Base-by-base conservation (phyloP, 352 stramenopile genomes). In the Globisporangium irregulare region DNA sequence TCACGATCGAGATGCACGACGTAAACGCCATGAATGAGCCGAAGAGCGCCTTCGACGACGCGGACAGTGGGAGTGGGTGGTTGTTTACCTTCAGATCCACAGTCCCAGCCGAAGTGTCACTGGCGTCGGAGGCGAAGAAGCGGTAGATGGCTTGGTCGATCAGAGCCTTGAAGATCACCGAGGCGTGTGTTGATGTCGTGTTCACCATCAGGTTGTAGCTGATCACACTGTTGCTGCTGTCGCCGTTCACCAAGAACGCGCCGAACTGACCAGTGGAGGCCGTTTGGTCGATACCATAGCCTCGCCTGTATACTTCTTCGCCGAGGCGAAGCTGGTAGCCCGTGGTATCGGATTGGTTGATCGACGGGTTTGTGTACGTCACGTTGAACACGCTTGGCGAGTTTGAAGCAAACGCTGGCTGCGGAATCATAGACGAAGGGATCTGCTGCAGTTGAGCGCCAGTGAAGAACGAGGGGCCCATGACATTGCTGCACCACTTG, bases 1-100 rank as follows among this genome's bases (percentile, higher is more conserved):
- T 86, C 7, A 96, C 81, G 55, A 98, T 86, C 53, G 98, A 87
- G 22, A 91, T 82, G 20, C 73, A 81, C 14, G 91, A 86, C 8
- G 94, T 78, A 54, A 98, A 86, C 10, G 81, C 78, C 24, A 87
- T 22, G 59, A 82, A 81, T 3, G 82, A 84, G 1, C 64, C 72
- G 22, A 87, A 81, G 0, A 89, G 54, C 22, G 73, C 71, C n/a
- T 81, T 73, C 1, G 73, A 82, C 6, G 70, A 64, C 58, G 71
- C 66, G 38, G 78, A 84, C 56, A 86, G 65, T 8, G 82, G 82
- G 32, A 91, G 61, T 22, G 81, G 82, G 53, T 79, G 76, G 1
- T 56, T 82, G 63, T 80, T 84, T 22, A 82, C 80, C 20, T 73
- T 78, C 4, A 89, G 64, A 1, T 89, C 75, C 32, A 76, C 81